These are phyloP conservation scores for Talaromyces atroroseus DNA, from an alignment of 2,329 filamentous ascomycete genomes.

Conservation along the genomic window DNA sequence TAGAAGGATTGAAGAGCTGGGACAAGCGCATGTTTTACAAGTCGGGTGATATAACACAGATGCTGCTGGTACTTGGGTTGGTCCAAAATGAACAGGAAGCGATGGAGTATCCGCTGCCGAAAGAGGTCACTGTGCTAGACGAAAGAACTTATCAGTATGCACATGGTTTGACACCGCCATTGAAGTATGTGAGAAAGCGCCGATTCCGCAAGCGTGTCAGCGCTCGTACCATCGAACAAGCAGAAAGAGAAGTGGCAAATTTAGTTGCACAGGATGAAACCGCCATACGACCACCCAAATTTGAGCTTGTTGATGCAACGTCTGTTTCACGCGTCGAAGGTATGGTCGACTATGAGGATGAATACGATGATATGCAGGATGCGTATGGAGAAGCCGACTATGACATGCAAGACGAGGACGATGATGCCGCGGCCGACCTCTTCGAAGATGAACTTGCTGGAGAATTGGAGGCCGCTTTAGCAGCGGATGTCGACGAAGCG, in stretches of 20 bases:
- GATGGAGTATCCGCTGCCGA: slow-evolving; percentile 60
- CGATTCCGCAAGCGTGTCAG: slow-evolving; percentile 79
- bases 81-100: slow-evolving; percentile 65
- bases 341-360: slow-evolving; percentile 42
- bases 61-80: slow-evolving; percentile 70
- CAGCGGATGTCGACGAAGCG: slow-evolving; percentile 33
- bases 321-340: slow-evolving; percentile 41
- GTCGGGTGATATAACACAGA: slow-evolving; percentile 80
- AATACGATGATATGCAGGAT: slow-evolving; percentile 45
- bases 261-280: slow-evolving; percentile 65
- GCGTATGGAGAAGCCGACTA: slow-evolving; percentile 46
- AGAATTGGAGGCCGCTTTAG: slow-evolving; percentile 41
- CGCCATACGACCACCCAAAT: slow-evolving; percentile 52
- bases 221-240: slow-evolving; percentile 76
- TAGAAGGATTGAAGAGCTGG: slow-evolving; percentile 91
- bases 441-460: slow-evolving; percentile 39
- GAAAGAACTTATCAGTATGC: slow-evolving; percentile 66
- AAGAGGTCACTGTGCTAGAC: slow-evolving; percentile 56
- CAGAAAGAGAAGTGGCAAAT: slow-evolving; percentile 72
- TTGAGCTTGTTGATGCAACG: slow-evolving; percentile 58
- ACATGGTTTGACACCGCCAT: slow-evolving; percentile 80
- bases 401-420: slow-evolving; percentile 30
- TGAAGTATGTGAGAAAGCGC: slow-evolving; percentile 77
- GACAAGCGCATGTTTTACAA: slow-evolving; percentile 85
- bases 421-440: slow-evolving; percentile 27